Evolutionary conservation across 2,329 filamentous ascomycete species (phyloP), one percentile per base, ranked within the genome.

Genomic region (Knoxdaviesia capensis): DNA sequence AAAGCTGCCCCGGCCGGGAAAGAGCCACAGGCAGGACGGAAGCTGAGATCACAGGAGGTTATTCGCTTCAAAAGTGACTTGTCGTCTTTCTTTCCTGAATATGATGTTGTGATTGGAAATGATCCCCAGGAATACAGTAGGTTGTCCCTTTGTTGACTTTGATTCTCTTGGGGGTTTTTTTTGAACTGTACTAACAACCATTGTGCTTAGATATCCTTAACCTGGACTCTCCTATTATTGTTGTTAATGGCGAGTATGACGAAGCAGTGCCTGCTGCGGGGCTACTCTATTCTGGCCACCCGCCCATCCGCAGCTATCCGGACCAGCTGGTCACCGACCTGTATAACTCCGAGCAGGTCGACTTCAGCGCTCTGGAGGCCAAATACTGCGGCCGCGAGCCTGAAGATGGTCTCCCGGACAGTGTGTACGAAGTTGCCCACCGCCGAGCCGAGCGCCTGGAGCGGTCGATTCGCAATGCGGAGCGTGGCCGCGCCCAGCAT

Each of bases 41-140:
- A 85, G 55, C 64, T 94, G 56, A 74, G 88, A 47, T 93, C 85
- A 41, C 82, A 92, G 53, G 85, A 93, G 52, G 81, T 80, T 7
- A 79, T 79, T 41, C 71, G 84, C 50, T 79, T 86, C 61, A 94
- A 92, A 67, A 94, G 86, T 60, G 87, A 94, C 54, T 68, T 96
- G 46, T 79, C 86, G 34, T 72, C 76, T 39, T 96, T 94, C 61
- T 94, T 96, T 54, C 77, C 82, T 41, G 87, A 92, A 53, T 96
- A 94, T 59, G 87, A 94, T 59, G 84, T 93, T 56, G 74, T 94
- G 49, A 85, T 96, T 60, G 86, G 83, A 47, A 83, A 92, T 54
- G 78, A 84, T 48, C 74, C 77, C 35, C 80, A 80, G 51, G 79
- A 87, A 59, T 67, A 79, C 51, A 79, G 86, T 87, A 69, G 56